phyloP scores from a whole-genome alignment of 1,284 basidiomycete genomes.

The Ganoderma boninense region DNA sequence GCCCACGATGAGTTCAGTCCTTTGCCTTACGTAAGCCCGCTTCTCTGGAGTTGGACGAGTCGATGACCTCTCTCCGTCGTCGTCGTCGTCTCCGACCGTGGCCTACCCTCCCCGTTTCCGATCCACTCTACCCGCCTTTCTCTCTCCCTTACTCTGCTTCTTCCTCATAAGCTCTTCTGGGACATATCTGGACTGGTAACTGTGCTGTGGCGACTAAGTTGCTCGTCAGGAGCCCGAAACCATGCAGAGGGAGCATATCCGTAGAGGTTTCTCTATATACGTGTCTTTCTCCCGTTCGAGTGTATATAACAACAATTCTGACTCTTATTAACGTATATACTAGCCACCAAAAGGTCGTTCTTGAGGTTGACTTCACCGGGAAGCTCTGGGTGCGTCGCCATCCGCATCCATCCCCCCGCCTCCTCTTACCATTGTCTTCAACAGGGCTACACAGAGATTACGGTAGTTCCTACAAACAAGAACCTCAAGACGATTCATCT shows the following conservation, averaged over 20 bases:
- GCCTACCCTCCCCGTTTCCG: slow-evolving; percentile 9
- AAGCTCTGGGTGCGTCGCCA: slow-evolving; percentile 71
- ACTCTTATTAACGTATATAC: slow-evolving; percentile 67
- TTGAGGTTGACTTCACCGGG: slow-evolving; percentile 89
- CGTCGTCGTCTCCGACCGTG: slow-evolving; percentile 29
- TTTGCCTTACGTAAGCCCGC: slow-evolving; percentile 33
- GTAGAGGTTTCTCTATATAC: slow-evolving; percentile 88
- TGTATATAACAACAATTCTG: slow-evolving; percentile 45
- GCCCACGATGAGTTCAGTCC: slow-evolving; percentile 19
- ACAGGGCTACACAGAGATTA: slow-evolving; percentile 93
- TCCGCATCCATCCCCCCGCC: neutral
- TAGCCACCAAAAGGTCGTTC: slow-evolving; percentile 92
- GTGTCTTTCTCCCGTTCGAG: slow-evolving; percentile 51
- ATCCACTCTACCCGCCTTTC: slow-evolving; percentile 1
- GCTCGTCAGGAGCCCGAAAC: slow-evolving; percentile 26
- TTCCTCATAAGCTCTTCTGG: slow-evolving; percentile 1
- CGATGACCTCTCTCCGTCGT: slow-evolving; percentile 29
- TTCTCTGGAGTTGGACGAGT: slow-evolving; percentile 30
- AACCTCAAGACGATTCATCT: slow-evolving; percentile 85
- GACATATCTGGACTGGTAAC: slow-evolving; percentile 12
- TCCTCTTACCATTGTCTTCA: slow-evolving; percentile 16
- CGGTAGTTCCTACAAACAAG: slow-evolving; percentile 79
- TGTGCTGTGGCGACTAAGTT: slow-evolving; percentile 26
- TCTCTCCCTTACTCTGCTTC: neutral
- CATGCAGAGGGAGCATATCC: slow-evolving; percentile 78